Evolutionary conservation across 2,329 filamentous ascomycete genomes (phyloP), one percentile per base, ranked within the genome.

Genomic region (Colletotrichum paranaense): DNA sequence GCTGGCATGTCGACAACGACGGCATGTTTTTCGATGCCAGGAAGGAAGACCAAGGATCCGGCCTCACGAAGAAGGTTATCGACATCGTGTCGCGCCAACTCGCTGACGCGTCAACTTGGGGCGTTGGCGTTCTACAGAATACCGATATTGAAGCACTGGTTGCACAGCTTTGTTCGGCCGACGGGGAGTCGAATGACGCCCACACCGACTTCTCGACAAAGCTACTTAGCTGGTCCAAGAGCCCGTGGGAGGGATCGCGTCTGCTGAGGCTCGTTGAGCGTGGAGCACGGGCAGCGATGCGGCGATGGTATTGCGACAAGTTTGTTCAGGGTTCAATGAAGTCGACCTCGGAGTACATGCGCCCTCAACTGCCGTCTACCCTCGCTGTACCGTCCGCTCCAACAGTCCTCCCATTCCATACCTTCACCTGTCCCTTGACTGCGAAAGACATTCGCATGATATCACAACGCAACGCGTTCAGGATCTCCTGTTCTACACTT

Each of bases 381-480:
- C 86, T 99, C 38, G 89, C 93, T 1, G 89, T 97, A 11, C 97
- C 97, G 4, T 92, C 94, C 35, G 96, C 97, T 6, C 97, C 97
- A 2, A 99, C 97, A 0, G 95, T 99, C 1, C 87, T 99, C 1
- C 97, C 97, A 0, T 99, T 99, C 79, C 97, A 99, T 81, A 98
- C 97, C 0, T 99, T 99, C 79, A 99, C 97, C 1, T 98, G 94
- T 76, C 97, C 97, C 0, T 87, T 99, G 76, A 95, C 94, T 7
- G 95, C 97, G 4, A 95, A 94, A 80, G 94, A 98, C 76, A 95
- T 99, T 73, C 93, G 97, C 19, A 90, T 94, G 79, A 99, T 99
- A 75, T 98, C 97, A 9, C 96, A 98, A 81, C 91, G 97, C 28
- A 99, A 99, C 80, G 97, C 95, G 1, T 88, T 97, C 38, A 92